phyloP scores from a whole-genome alignment of 805 yeast genomes.

The Starmerella riodocensis region DNA sequence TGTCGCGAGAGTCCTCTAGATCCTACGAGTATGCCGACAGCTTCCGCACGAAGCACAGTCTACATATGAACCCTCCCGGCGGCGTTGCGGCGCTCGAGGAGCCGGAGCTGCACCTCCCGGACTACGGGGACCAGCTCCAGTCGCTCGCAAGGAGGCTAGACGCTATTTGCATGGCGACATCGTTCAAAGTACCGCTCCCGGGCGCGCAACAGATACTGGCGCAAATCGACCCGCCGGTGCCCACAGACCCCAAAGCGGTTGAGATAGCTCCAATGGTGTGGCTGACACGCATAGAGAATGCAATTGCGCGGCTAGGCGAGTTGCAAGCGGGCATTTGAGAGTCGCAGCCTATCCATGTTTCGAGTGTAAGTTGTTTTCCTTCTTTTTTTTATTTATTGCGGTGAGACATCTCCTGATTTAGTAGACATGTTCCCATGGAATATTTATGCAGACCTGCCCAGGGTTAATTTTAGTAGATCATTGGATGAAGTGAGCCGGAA shows the following conservation, averaged over 20 bases:
- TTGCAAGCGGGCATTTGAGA: not conserved
- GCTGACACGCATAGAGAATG: slow-evolving; percentile 19
- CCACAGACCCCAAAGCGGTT: slow-evolving; percentile 2
- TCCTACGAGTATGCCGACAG: too few relatives aligned
- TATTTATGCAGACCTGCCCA: too few relatives aligned
- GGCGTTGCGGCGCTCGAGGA: not conserved
- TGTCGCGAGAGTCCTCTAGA: too few relatives aligned
- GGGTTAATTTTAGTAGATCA: too few relatives aligned
- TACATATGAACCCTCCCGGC: not conserved
- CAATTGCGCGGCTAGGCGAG: slow-evolving; percentile 8
- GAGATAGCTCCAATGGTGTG: slow-evolving; percentile 8
- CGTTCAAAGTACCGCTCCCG: not conserved
- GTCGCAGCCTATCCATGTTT: not conserved
- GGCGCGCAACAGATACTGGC: slow-evolving; percentile 1
- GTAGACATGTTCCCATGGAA: too few relatives aligned
- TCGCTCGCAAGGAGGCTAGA: slow-evolving; percentile 23
- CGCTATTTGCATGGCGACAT: slow-evolving; percentile 8
- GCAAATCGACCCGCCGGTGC: slow-evolving; percentile 10
- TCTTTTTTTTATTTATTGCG: too few relatives aligned
- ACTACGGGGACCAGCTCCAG: slow-evolving; percentile 13
- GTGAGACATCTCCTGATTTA: too few relatives aligned
- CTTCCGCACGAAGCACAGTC: too few relatives aligned
- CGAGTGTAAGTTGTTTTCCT: not conserved
- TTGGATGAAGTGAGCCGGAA: too few relatives aligned
- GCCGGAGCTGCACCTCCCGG: not conserved